Conservation (phyloP, 1,284 basidiomycete species). For the Meira nashicola region DNA sequence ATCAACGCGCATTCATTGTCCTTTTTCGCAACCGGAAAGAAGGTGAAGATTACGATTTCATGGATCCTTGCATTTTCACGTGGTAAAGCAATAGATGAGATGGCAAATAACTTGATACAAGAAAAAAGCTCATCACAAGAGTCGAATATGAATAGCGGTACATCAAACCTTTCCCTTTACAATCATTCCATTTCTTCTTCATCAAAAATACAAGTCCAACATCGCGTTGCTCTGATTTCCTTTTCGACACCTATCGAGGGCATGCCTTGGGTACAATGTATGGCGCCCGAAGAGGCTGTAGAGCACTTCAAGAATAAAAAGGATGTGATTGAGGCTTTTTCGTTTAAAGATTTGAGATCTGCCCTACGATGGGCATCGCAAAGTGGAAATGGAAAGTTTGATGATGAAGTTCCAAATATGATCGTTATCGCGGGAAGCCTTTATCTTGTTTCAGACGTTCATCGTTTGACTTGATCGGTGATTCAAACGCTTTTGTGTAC, state of each 20-base stretch:
- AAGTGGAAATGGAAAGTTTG: not conserved
- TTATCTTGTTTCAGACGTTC: conserved; percentile 47
- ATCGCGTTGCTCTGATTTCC: conserved; percentile 35
- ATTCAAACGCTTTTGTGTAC: conserved; percentile 6
- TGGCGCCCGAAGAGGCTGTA: not conserved
- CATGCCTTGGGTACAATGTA: conserved; percentile 46
- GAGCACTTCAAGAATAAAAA: not conserved
- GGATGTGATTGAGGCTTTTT: not conserved
- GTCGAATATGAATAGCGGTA: not conserved
- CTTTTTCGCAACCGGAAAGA: not conserved
- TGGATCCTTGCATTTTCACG: conserved; percentile 45
- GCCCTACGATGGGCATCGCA: conserved; percentile 12
- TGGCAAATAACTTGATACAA: conserved; percentile 12
- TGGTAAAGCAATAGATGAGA: conserved; percentile 38
- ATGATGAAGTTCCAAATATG: not conserved
- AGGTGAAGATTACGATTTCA: conserved; percentile 21
- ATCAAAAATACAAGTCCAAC: conserved; percentile 14
- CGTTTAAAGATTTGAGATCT: not conserved
- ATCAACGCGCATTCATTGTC: conserved; percentile 10
- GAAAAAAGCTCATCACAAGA: not conserved
- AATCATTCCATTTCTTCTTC: not conserved
- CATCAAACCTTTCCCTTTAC: too few species aligned
- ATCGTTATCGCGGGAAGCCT: conserved; percentile 45
- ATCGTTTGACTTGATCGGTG: conserved; percentile 15
- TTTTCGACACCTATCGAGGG: conserved; percentile 48